Evolutionary conservation across 2,329 filamentous ascomycete species (phyloP).

Genomic region (Nigrograna mackinnonii): DNA sequence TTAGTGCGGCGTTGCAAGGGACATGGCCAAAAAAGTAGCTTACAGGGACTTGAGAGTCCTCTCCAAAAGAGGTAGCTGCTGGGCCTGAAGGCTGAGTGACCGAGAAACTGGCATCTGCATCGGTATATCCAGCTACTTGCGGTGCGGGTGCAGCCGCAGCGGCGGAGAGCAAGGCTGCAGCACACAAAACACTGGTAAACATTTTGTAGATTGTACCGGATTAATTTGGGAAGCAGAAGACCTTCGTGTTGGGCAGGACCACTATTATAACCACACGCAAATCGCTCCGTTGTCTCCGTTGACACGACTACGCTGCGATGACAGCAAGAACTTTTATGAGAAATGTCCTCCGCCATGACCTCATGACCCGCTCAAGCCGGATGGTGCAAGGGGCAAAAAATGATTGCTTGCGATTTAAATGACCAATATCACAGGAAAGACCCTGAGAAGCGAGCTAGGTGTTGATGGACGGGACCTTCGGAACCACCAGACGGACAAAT

Average conservation of each 20-base stretch:
- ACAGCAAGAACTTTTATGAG: conserved; percentile 16
- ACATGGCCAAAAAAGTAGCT: too few species aligned
- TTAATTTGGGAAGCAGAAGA: conserved; percentile 3
- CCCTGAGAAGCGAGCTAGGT: too few species aligned
- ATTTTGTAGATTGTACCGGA: conserved; percentile 31
- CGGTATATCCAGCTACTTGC: conserved; percentile 49
- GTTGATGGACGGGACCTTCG: not conserved
- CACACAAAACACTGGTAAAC: conserved; percentile 37
- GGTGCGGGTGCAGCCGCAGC: conserved; percentile 42
- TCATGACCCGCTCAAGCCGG: conserved; percentile 38
- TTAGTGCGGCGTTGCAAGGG: too few species aligned
- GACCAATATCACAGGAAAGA: too few species aligned
- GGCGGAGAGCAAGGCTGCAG: conserved; percentile 38
- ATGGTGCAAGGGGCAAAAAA: conserved; percentile 10
- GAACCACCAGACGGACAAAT: not conserved
- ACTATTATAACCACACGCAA: too few species aligned
- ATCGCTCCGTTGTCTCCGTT: too few species aligned
- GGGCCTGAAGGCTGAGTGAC: conserved; percentile 34
- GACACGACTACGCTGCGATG: conserved; percentile 18
- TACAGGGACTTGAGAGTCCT: conserved; percentile 47
- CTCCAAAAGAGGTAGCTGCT: conserved; percentile 47
- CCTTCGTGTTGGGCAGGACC: too few species aligned
- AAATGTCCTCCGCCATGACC: conserved; percentile 28
- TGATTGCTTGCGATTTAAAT: too few species aligned
- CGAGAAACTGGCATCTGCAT: conserved; percentile 48